Conservation (phyloP, 805 yeast genomes). For the Suhomyces sp. region DNA sequence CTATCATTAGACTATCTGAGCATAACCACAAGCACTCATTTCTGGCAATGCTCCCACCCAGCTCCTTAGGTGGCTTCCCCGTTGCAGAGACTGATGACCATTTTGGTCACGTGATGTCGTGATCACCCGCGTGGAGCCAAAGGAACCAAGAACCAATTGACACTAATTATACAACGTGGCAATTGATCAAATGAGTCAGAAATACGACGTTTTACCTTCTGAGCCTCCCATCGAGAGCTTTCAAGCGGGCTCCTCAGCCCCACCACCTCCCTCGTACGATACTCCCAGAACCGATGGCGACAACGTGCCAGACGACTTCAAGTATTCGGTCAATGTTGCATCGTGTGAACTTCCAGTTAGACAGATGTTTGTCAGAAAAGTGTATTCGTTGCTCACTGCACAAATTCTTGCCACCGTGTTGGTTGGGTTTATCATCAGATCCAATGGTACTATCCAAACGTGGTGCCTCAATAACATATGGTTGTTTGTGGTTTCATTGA, state of each 20-base stretch:
- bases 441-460: constrained; percentile 40
- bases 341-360: constrained; percentile 75
- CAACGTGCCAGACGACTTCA: constrained; percentile 70
- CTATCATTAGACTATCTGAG: no score
- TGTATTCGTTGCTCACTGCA: constrained; percentile 63
- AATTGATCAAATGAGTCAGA: constrained; percentile 1
- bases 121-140: background rate
- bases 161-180: background rate
- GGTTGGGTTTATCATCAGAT: constrained; percentile 50
- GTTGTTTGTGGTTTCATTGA: constrained; percentile 52
- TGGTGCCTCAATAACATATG: constrained; percentile 62
- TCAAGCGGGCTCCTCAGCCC: background rate
- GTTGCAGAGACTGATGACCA: background rate
- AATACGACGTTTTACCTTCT: constrained; percentile 4
- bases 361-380: constrained; percentile 73
- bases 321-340: constrained; percentile 72
- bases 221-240: constrained; percentile 3
- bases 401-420: constrained; percentile 64
- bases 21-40: no score
- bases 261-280: constrained; percentile 20
- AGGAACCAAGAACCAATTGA: background rate
- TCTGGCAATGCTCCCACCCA: no score
- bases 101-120: background rate
- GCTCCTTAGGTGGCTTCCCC: no score
- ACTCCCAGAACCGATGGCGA: constrained; percentile 29